These are phyloP conservation scores for Penicillium tannophilum DNA, from an alignment of 495 filamentous ascomycete genomes.

Conservation along the genomic window DNA sequence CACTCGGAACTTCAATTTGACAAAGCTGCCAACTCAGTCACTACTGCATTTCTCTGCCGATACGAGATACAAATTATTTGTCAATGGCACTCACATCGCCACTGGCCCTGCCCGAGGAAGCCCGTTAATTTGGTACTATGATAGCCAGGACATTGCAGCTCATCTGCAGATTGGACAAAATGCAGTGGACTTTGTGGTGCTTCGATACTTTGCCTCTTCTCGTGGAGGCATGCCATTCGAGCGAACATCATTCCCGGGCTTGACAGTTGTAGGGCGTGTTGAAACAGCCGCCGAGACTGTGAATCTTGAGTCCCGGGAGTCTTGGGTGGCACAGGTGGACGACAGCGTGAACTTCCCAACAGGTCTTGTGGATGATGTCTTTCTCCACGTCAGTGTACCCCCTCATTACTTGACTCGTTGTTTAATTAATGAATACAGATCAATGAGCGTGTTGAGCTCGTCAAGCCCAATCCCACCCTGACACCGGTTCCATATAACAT, in stretches of 20 bases:
- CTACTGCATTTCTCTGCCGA: conserved; percentile 41
- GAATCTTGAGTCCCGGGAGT: conserved; percentile 22
- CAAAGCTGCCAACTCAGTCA: conserved; percentile 10
- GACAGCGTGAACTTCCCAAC: conserved; percentile 34
- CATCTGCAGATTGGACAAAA: conserved; percentile 32
- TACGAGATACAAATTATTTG: conserved; percentile 41
- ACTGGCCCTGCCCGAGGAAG: conserved; percentile 38
- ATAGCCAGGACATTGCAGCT: conserved; percentile 38
- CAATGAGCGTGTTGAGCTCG: conserved; percentile 35
- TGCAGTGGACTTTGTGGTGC: conserved; percentile 32
- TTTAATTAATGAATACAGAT: conserved; percentile 23
- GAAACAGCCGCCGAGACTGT: conserved; percentile 20
- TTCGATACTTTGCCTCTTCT: conserved; percentile 35
- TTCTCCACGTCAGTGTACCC: conserved; percentile 37
- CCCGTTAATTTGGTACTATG: conserved; percentile 43
- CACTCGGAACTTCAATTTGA: conserved; percentile 23
- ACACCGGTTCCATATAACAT: conserved; percentile 30
- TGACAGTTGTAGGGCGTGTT: conserved; percentile 34
- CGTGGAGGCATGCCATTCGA: conserved; percentile 40
- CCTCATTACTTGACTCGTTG: background rate
- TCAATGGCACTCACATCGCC: conserved; percentile 37
- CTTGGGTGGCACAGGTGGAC: conserved; percentile 32
- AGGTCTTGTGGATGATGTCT: conserved; percentile 39
- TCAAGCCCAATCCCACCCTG: background rate
- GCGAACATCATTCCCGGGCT: conserved; percentile 33